phyloP scores from a whole-genome alignment of 306 rosid genomes.

The Prunus campanulata region DNA sequence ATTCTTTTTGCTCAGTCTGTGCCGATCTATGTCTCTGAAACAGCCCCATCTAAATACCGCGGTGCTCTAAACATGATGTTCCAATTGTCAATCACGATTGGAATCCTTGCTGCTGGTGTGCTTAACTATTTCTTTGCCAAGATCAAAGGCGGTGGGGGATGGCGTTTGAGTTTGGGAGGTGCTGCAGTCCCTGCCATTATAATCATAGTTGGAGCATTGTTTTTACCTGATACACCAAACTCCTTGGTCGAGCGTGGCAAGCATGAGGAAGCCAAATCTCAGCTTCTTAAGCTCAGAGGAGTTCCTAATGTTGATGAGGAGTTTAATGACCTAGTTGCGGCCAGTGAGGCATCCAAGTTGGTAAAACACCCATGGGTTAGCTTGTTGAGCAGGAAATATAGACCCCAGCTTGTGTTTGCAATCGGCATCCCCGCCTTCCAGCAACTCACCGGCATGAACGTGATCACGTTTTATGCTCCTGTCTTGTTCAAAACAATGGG shows the following conservation, averaged over 20 bases:
- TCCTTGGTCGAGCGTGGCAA: slow-evolving; percentile 54
- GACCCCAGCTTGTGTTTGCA: slow-evolving; percentile 66
- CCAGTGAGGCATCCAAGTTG: slow-evolving; percentile 46
- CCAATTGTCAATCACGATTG: slow-evolving; percentile 71
- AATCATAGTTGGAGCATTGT: slow-evolving; percentile 48
- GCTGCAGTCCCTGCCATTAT: slow-evolving; percentile 68
- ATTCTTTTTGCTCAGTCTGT: slow-evolving; percentile 45
- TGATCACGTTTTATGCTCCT: slow-evolving; percentile 77
- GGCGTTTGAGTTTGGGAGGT: slow-evolving; percentile 76
- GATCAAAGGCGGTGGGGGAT: slow-evolving; percentile 59
- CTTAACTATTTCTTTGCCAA: slow-evolving; percentile 55
- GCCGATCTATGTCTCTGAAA: slow-evolving; percentile 76
- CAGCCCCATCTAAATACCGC: slow-evolving; percentile 65
- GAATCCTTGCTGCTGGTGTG: slow-evolving; percentile 61
- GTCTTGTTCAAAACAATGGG: slow-evolving; percentile 74
- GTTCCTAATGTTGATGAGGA: slow-evolving; percentile 53
- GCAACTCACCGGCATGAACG: slow-evolving; percentile 76
- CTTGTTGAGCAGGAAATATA: slow-evolving; percentile 47
- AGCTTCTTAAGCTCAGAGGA: slow-evolving; percentile 47
- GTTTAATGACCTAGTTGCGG: slow-evolving; percentile 47
- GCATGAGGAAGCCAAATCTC: slow-evolving; percentile 38
- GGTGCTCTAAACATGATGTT: slow-evolving; percentile 73
- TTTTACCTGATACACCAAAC: slow-evolving; percentile 74
- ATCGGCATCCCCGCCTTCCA: slow-evolving; percentile 68
- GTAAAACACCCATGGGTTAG: slow-evolving; percentile 58